Evolutionary conservation across 202 grass and related monocot species (phyloP), one percentile per base, ranked within the genome.

Genomic region (Schoenoplectus tabernaemontani): DNA sequence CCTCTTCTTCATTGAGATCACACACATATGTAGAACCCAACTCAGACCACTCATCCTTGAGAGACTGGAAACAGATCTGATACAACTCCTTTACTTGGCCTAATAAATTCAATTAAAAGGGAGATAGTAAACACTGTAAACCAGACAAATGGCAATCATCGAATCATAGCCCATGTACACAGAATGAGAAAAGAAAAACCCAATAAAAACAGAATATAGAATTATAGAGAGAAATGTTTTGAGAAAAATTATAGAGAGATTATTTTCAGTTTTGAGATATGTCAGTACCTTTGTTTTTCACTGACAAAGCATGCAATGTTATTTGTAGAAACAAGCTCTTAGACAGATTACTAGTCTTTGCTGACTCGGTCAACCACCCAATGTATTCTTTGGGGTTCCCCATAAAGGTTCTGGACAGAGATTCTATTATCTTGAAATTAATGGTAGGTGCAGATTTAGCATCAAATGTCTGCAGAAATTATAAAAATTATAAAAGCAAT

Each of bases 241-340:
- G n/a, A n/a, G n/a, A n/a, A n/a, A n/a, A n/a, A n/a, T n/a, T n/a
- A n/a, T n/a, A n/a, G n/a, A n/a, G n/a, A n/a, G n/a, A 82, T 82
- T 77, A 15, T 13, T 20, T 56, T 56, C 23, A 13, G 30, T 1
- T 75, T 9, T 83, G 56, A 82, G 30, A 85, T 70, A 67, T 63
- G 41, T 15, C 36, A 7, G 70, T 84, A 97, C 94, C 89, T 92
- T 87, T 84, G 86, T 79, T 83, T 57, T 85, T 64, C 59, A 75
- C 77, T 26, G 76, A 83, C 57, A 93, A 26, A 78, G 94, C 60
- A 81, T 90, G 87, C 81, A 94, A 89, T 46, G 91, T 86, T 71
- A 94, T 87, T 57, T 93, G 82, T 74, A 92, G 82, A 87, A 93
- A 89, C n/a, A 84, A 71, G 83, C 76, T 86, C 87, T 84, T 97